Base-by-base conservation (phyloP, 768 basidiomycete species). In the Trametes sanguinea region DNA sequence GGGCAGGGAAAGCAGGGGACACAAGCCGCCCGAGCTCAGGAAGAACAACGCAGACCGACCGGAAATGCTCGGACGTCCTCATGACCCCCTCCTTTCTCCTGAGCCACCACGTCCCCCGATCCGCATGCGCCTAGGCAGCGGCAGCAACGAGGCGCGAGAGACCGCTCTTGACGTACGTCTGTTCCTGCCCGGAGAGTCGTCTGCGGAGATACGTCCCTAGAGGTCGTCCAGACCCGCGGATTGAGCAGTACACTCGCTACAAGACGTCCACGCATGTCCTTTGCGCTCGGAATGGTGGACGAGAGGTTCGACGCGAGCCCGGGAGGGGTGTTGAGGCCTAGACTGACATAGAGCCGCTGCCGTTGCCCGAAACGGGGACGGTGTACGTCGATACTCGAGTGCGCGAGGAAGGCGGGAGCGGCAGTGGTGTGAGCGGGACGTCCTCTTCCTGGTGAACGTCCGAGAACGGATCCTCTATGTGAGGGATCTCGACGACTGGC, bases 161-260 rank as follows among this genome's bases (percentile, higher is more conserved):
- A 43, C 81, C 74, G 63, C 85, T 86, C 66, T 79, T 81, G 65
- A 81, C 78, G 64, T 86, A 86, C 64, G 73, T 71, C 65, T 72
- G 76, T 35, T 76, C 71, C 22, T 52, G 67, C 35, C 71, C 65
- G 11, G 69, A 72, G 4, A 74, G 74, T 39, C 74, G 63, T 60
- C 81, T 73, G n/a, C 83, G 75, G 32, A 63, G 57, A 47, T 63
- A 63, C 22, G 52, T 45, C 32, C 62, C 62, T 77, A 82, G 77
- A 1, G 84, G 84, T 59, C 76, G 78, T n/a, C 84, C 83, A 76
- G 79, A 62, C 80, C 83, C 80, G 22, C 85, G 76, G 76, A 66
- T 81, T 81, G 30, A 87, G 75, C 35, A 87, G 70, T 48, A 84
- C 84, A 17, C 82, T 83, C 2, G 85, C 85, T 1, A 87, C 84